A percentile compares a stretch with the other conserved stretches of the same genome.
Conservation (phyloP, 306 rosid species). For the Cucumis melo region DNA sequence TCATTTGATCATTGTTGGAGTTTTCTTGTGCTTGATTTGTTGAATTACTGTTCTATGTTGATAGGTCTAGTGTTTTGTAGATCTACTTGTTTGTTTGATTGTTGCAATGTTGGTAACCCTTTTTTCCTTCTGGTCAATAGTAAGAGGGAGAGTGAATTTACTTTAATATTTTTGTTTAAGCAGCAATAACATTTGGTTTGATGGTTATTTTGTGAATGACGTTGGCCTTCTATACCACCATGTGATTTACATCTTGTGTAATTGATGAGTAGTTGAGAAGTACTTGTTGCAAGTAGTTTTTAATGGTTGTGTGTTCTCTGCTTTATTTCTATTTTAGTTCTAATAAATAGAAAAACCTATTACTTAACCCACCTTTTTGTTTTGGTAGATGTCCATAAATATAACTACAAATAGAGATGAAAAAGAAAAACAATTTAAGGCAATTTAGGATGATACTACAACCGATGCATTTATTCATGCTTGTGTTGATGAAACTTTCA, state of each 20-base stretch:
- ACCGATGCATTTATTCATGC: too few species aligned
- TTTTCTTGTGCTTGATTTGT: background rate
- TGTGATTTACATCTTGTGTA: background rate
- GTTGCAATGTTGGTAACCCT: background rate
- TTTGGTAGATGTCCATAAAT: too few species aligned
- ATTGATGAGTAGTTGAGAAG: background rate
- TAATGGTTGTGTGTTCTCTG: too few species aligned
- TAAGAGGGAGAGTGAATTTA: background rate
- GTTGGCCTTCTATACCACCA: background rate
- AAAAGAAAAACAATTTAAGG: too few species aligned
- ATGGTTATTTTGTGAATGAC: background rate
- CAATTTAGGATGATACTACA: too few species aligned
- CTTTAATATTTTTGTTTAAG: background rate
- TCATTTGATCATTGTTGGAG: background rate
- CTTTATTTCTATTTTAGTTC: too few species aligned
- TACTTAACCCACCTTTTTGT: too few species aligned
- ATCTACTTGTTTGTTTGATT: background rate
- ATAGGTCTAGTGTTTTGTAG: background rate
- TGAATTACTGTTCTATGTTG: too few species aligned
- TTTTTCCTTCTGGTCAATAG: background rate
- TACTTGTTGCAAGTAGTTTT: background rate
- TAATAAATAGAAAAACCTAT: too few species aligned
- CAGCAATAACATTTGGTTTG: background rate
- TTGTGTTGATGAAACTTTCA: too few species aligned
- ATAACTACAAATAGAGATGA: too few species aligned